phyloP scores from a whole-genome alignment of 768 basidiomycete species.

The Gloeostereum incarnatum region DNA sequence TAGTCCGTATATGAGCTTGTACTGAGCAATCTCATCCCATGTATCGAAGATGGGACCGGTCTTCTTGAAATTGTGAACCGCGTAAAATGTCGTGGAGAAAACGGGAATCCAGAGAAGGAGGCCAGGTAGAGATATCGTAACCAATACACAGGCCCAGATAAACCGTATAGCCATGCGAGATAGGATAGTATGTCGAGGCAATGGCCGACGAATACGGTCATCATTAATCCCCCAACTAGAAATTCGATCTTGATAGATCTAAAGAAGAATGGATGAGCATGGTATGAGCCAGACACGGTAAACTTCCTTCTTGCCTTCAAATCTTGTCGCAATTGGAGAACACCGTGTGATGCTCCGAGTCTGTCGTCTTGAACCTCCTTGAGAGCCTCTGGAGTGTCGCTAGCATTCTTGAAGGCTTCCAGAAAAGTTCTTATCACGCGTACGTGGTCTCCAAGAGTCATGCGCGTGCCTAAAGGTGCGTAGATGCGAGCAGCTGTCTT shows the following conservation, averaged over 20 bases:
- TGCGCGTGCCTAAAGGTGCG: constrained; percentile 77
- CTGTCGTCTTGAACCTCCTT: constrained; percentile 12
- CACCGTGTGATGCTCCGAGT: constrained; percentile 14
- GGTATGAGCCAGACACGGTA: not conserved
- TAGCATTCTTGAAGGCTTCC: constrained; percentile 56
- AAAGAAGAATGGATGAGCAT: constrained; percentile 3
- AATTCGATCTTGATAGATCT: constrained; percentile 74
- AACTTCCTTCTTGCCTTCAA: constrained; percentile 60
- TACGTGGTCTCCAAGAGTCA: constrained; percentile 81
- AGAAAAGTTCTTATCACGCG: constrained; percentile 68
- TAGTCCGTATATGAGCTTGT: constrained; percentile 80
- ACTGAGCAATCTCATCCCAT: constrained; percentile 86
- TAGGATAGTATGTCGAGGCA: constrained; percentile 43
- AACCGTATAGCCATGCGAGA: constrained; percentile 60
- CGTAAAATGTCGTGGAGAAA: constrained; percentile 60
- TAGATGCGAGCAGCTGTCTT: constrained; percentile 78
- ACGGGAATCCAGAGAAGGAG: constrained; percentile 78
- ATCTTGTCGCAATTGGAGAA: constrained; percentile 39
- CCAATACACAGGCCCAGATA: constrained; percentile 51
- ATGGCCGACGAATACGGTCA: constrained; percentile 68
- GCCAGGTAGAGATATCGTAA: constrained; percentile 64
- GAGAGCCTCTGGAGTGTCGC: constrained; percentile 15
- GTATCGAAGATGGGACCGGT: constrained; percentile 79
- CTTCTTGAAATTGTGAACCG: constrained; percentile 69
- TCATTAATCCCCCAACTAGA: constrained; percentile 68